These are phyloP conservation scores for Selenicereus undatus DNA, from an alignment of 148 eudicot species.

Conservation along the genomic window DNA sequence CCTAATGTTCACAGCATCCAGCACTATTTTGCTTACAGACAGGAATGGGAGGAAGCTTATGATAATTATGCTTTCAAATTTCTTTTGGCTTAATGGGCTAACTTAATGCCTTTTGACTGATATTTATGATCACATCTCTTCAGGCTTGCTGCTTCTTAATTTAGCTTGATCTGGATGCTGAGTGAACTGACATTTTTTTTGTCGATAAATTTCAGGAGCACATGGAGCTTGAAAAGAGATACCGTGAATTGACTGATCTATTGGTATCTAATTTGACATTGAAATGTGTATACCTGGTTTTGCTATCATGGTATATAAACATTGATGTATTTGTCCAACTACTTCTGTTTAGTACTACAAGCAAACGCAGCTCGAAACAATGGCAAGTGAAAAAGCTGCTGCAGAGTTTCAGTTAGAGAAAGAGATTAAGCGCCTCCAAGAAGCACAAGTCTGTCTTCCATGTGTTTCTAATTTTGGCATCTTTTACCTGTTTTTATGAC, in stretches of 20 bases:
- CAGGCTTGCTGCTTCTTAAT: not conserved
- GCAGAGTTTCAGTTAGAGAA: conserved; percentile 97
- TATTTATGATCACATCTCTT: not conserved
- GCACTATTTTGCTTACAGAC: not conserved
- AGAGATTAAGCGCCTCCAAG: conserved; percentile 88
- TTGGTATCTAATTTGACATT: conserved; percentile 45
- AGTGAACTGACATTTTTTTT: not conserved
- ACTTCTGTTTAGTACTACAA: conserved; percentile 69
- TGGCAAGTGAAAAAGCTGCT: conserved; percentile 99
- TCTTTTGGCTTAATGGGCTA: not conserved
- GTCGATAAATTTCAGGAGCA: conserved; percentile 65
- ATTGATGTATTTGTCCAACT: conserved; percentile 9
- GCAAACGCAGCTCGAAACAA: conserved; percentile 96
- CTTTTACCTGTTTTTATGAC: not conserved
- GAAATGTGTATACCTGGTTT: conserved; percentile 7
- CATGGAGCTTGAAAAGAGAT: conserved; percentile 95
- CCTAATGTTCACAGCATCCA: not conserved
- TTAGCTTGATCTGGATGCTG: not conserved
- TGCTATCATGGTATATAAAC: not conserved
- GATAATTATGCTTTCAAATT: not conserved
- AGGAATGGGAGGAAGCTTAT: not conserved
- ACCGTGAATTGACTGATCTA: conserved; percentile 94
- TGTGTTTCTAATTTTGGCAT: not conserved
- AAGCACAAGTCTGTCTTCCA: conserved; percentile 62
- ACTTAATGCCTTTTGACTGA: not conserved